Evolutionary conservation across 2,329 filamentous ascomycete genomes (phyloP), one percentile per base, ranked within the genome.

Genomic region (Graphilbum fragrans): DNA sequence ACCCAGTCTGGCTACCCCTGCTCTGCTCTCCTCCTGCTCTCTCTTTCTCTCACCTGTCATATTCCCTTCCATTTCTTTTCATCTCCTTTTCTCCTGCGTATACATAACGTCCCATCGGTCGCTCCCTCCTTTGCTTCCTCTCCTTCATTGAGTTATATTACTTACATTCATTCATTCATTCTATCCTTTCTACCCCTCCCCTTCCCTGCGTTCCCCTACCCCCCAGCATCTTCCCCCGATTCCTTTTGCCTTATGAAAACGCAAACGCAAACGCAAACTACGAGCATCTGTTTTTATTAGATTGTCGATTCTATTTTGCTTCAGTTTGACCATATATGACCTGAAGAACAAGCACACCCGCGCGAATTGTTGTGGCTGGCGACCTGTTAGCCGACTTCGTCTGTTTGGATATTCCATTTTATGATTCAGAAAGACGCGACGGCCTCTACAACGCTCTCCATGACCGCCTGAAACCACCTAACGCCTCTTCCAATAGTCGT

Each of bases 51-150:
- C 8, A 7, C 12, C 25, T 27, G 7, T 27, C 25, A 7, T 12
- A 7, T 36, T 31, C 14, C n/a, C 4, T 17, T 44, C 25, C 34
- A 18, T 37, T n/a, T 21, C 18, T 20, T 16, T 39, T 22, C 41
- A 17, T 37, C 36, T 27, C 35, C 31, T 27, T 27, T 23, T 37
- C 34, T 7, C 25, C 25, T 8, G 35, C 22, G 33, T 44, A 37
- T 39, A 42, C 37, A 42, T 45, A 42, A 27, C 36, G 39, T 39
- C 34, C 18, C 33, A 22, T 34, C 39, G 17, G 6, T 16, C 29
- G 11, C 29, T 14, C 32, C 21, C 27, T 37, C 18, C 37, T 38
- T 32, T 31, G 22, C 35, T 22, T 19, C 14, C n/a, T 7, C 29
- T 9, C 29, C 8, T 31, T 14, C 6, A 14, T 42, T 40, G 23